Base-by-base conservation (phyloP, 352 stramenopile genomes). In the Phytopythium helicoides region DNA sequence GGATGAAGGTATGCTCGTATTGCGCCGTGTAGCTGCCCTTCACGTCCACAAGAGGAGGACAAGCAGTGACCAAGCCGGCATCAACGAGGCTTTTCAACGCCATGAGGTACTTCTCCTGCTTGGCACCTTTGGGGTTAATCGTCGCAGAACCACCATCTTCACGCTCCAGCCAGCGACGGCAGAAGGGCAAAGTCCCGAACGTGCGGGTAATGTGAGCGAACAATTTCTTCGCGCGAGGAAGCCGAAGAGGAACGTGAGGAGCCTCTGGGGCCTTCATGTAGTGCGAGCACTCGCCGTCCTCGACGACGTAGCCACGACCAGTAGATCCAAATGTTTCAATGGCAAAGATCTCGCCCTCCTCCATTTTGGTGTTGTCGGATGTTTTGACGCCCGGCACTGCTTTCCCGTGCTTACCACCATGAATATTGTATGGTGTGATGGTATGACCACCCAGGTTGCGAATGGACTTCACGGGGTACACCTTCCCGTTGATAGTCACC, bases 101-200 rank as follows among this genome's bases (percentile, higher is more conserved):
- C 49, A 96, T 89, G 42, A 99, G 84, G 68, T 99, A 99, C 60
- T 98, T 98, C 51, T 98, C 92, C 76, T 99, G 96, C 69, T 98
- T 97, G 54, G 78, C 81, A n/a, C 96, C 96, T 37, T 96, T 92
- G 1, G 87, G 84, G 67, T 98, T 96, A 53, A 97, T 75, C n/a
- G 75, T 81, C n/a, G 75, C 70, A 26, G 95, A 99, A 26, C 97
- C 97, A 35, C 97, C 97, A 73, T 99, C 97, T 21, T 97, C 84
- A 21, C 96, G 84, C 64, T 99, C 97, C 22, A 99, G 77, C 94
- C 95, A 99, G 58, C 97, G 78, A 47, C 91, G 82, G 69, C 97
- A 99, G 77, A 99, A 99, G 12, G 97, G 92, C 35, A 99, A 81
- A 9, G 97, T 99, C n/a, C 95, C 96, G 72, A 99, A 99, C 11